A percentile compares a stretch with the other conserved stretches of the same genome.
phyloP scores from a whole-genome alignment of 192 early-diverging fungal genomes.

The Coemansia sp. region DNA sequence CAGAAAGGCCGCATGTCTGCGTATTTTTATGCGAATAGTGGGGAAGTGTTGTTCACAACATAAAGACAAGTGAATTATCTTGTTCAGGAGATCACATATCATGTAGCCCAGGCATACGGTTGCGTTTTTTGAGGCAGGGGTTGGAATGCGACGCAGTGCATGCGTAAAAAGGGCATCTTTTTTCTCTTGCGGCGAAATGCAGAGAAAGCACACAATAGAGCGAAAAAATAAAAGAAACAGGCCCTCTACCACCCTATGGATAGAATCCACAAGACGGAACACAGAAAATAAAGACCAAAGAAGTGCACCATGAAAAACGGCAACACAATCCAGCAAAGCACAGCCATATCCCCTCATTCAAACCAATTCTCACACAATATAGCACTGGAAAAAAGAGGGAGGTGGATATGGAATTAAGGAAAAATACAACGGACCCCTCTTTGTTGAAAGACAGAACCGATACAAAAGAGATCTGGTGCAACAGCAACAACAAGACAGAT shows the following conservation, averaged over 20 bases:
- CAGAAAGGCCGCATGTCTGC: background rate
- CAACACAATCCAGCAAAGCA: background rate
- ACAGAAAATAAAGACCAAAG: background rate
- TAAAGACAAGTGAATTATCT: background rate
- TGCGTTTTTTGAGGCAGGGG: too few species aligned
- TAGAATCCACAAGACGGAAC: background rate
- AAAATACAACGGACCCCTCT: background rate
- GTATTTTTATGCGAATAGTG: background rate
- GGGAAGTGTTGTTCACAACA: background rate
- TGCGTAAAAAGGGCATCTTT: background rate
- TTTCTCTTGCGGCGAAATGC: background rate
- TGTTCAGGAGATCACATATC: background rate
- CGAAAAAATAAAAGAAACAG: background rate
- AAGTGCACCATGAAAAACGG: background rate
- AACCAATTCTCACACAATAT: background rate
- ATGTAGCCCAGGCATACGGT: background rate
- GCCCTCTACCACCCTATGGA: background rate
- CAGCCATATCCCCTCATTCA: too few species aligned
- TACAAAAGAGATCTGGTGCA: background rate
- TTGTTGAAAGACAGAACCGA: background rate
- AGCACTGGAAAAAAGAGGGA: background rate
- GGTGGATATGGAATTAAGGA: too few species aligned
- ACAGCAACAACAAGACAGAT: slow-evolving; percentile 9
- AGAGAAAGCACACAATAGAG: background rate
- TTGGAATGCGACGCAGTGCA: too few species aligned